Conservation (phyloP, 2,329 filamentous ascomycete species). For the Amphichorda felina region DNA sequence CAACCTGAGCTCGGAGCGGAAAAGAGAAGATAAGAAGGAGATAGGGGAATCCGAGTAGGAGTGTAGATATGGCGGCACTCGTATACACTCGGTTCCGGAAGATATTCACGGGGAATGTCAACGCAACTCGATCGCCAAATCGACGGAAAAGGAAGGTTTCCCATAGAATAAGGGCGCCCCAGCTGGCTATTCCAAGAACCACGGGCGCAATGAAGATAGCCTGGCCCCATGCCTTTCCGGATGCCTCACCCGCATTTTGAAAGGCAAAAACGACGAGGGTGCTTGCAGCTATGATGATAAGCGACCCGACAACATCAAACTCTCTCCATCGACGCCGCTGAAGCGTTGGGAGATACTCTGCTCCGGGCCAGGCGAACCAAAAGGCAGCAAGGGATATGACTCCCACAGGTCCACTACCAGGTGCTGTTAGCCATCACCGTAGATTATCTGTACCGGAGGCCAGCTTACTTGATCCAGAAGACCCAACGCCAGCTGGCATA, state of each 20-base stretch:
- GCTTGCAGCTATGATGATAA: conserved; percentile 39
- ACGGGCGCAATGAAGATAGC: conserved; percentile 19
- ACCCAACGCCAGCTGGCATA: conserved; percentile 41
- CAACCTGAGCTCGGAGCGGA: conserved; percentile 36
- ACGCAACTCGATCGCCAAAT: conserved; percentile 14
- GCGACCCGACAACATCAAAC: conserved; percentile 39
- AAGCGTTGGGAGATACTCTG: conserved; percentile 22
- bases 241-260: conserved; percentile 31
- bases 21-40: conserved; percentile 35
- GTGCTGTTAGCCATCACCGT: too few relatives aligned
- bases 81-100: conserved; percentile 34
- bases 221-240: conserved; percentile 28
- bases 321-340: conserved; percentile 31
- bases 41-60: conserved; percentile 38
- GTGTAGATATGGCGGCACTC: conserved; percentile 27
- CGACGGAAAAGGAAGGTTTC: conserved; percentile 11
- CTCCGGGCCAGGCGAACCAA: conserved; percentile 35
- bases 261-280: conserved; percentile 47
- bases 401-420: conserved; percentile 30
- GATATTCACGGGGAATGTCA: conserved; percentile 35
- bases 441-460: conserved; percentile 14
- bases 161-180: conserved; percentile 16
- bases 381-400: conserved; percentile 33
- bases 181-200: conserved; percentile 14
- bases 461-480: conserved; percentile 45